Percentiles rank a stretch among this genome's conserved stretches.
Conservation (phyloP, 305 asterid genomes). For the Solanum aculeatissimum region DNA sequence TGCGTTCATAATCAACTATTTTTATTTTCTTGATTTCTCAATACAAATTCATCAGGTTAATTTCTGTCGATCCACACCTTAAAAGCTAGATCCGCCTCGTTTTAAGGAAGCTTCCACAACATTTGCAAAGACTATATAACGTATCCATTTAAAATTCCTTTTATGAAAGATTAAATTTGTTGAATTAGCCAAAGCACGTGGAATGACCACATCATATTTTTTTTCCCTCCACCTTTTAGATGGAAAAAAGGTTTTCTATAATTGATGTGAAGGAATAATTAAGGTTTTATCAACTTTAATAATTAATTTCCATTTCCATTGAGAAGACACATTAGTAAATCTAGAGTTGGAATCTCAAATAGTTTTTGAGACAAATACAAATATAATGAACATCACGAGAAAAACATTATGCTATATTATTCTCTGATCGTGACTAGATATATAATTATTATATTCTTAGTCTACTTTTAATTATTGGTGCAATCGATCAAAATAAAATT, state of each 20-base stretch:
- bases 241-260: not conserved
- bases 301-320: not conserved
- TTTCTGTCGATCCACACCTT: not conserved
- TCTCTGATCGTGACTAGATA: not conserved
- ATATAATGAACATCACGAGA: not conserved
- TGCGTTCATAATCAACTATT: not conserved
- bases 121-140: not conserved
- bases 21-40: not conserved
- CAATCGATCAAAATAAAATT: not conserved
- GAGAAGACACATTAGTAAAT: not conserved
- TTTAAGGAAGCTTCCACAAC: not conserved
- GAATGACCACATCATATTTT: not conserved
- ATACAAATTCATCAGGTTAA: not conserved
- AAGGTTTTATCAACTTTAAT: not conserved
- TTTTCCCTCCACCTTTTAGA: not conserved
- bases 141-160: not conserved
- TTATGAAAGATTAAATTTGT: not conserved
- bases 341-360: not conserved
- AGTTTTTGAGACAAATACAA: not conserved
- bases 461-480: not conserved
- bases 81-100: not conserved
- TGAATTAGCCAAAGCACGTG: not conserved
- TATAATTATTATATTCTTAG: not conserved
- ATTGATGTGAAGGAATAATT: not conserved
- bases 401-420: not conserved